Conservation (phyloP, 2,329 filamentous ascomycete species). For the Colletotrichum sp. region DNA sequence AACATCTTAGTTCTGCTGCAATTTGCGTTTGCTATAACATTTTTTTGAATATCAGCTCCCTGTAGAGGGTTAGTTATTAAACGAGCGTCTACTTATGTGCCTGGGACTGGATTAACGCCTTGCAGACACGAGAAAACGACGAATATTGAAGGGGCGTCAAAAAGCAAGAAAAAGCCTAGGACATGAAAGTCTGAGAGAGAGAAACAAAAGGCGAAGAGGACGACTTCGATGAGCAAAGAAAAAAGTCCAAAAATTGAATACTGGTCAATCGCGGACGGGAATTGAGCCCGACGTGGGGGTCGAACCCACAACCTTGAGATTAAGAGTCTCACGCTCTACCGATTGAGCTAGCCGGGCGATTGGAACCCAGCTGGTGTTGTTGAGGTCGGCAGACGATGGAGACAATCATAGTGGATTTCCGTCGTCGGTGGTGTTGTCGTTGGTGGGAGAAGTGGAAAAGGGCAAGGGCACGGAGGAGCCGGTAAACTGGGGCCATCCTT, state of each 20-base stretch:
- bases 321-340: conserved; percentile 78
- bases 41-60: not conserved
- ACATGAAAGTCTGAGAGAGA: not conserved
- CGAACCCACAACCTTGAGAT: conserved; percentile 64
- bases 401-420: not conserved
- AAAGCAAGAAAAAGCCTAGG: not conserved
- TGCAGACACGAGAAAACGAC: not conserved
- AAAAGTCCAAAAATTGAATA: not conserved
- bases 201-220: not conserved
- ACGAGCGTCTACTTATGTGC: not conserved
- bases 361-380: not conserved
- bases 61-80: not conserved
- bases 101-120: not conserved
- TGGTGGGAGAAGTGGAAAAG: not conserved
- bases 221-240: not conserved
- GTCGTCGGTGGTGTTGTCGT: not conserved
- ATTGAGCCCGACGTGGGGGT: conserved; percentile 28
- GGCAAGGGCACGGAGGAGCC: not conserved
- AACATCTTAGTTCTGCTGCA: not conserved
- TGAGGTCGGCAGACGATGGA: not conserved
- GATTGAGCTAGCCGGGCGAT: conserved; percentile 68
- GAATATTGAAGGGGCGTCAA: not conserved
- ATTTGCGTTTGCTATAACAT: not conserved
- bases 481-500: not conserved
- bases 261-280: conserved; percentile 18